phyloP scores from a whole-genome alignment of 2,329 filamentous ascomycete genomes.

The Hypomyces rosellus region DNA sequence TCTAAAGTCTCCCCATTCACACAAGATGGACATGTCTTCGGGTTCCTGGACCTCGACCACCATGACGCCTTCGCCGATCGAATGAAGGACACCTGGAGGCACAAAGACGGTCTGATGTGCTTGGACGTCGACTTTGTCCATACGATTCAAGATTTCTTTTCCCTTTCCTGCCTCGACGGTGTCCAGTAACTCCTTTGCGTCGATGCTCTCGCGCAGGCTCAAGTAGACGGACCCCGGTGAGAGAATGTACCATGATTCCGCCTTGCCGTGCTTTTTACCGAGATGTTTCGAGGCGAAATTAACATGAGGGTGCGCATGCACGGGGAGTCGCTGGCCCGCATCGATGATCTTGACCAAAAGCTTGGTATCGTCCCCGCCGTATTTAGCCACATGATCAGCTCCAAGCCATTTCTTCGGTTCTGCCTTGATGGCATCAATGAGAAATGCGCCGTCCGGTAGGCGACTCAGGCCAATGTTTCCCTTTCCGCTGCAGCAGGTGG shows the following conservation, averaged over 20 bases:
- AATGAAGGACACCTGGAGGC: conserved; percentile 15
- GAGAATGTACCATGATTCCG: conserved; percentile 18
- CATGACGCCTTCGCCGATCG: conserved; percentile 17
- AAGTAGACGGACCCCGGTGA: conserved; percentile 14
- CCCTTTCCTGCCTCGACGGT: conserved; percentile 11
- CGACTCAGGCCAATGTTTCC: conserved; percentile 11
- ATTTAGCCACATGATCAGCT: conserved; percentile 10
- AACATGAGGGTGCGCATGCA: conserved; percentile 17
- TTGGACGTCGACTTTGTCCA: conserved; percentile 14
- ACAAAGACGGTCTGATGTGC: conserved; percentile 17
- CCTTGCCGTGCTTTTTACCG: conserved; percentile 15
- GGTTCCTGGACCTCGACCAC: conserved; percentile 17
- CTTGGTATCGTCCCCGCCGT: conserved; percentile 16
- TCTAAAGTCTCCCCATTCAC: conserved; percentile 14
- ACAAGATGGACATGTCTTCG: conserved; percentile 15
- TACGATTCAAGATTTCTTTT: conserved; percentile 8
- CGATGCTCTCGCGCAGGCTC: conserved; percentile 12
- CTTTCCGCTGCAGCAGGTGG: conserved; percentile 15
- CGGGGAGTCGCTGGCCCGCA: conserved; percentile 16
- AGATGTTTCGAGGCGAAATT: conserved; percentile 16
- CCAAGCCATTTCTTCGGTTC: conserved; percentile 16
- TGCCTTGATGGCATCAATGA: conserved; percentile 12
- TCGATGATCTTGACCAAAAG: conserved; percentile 19
- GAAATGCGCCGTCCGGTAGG: conserved; percentile 13
- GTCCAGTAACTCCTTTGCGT: conserved; percentile 6